A percentile compares a stretch with the other conserved stretches of the same genome.
Conservation (phyloP, 495 filamentous ascomycete genomes). For the Pseudomonodictys pantanalensis region DNA sequence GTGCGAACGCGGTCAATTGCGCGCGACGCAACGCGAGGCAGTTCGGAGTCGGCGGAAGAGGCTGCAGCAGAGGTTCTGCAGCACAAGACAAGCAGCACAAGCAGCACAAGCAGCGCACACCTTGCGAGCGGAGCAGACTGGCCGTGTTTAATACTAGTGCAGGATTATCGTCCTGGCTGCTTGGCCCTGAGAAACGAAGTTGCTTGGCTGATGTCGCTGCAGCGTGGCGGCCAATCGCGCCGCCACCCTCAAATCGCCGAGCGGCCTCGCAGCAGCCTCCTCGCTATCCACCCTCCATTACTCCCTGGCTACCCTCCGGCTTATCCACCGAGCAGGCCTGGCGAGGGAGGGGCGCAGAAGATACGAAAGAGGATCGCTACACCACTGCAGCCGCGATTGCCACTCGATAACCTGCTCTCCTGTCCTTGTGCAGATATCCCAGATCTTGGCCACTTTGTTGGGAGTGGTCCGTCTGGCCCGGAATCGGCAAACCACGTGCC, state of each 20-base stretch:
- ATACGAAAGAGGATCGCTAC: too few relatives aligned
- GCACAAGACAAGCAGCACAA: neutral
- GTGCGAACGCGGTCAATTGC: conserved; percentile 21
- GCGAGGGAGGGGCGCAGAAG: too few relatives aligned
- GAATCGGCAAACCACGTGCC: too few relatives aligned
- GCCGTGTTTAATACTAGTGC: conserved; percentile 16
- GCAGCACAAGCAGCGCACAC: neutral
- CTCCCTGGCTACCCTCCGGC: neutral
- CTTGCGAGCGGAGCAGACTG: neutral
- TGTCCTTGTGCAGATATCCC: too few relatives aligned
- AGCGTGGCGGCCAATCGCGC: neutral
- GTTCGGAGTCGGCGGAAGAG: neutral
- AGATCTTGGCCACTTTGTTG: too few relatives aligned
- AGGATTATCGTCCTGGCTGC: conserved; percentile 10
- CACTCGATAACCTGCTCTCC: too few relatives aligned
- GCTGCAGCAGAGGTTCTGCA: neutral
- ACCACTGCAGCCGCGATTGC: too few relatives aligned
- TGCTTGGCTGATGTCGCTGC: neutral
- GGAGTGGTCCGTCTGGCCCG: too few relatives aligned
- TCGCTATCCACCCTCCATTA: neutral
- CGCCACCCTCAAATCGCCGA: neutral
- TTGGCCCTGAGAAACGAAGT: neutral
- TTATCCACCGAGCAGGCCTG: too few relatives aligned
- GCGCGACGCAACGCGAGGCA: too few relatives aligned
- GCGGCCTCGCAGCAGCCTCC: neutral